These are phyloP conservation scores for Nicotiana tomentosiformis DNA, from an alignment of 257 asterid genomes.

Conservation along the genomic window DNA sequence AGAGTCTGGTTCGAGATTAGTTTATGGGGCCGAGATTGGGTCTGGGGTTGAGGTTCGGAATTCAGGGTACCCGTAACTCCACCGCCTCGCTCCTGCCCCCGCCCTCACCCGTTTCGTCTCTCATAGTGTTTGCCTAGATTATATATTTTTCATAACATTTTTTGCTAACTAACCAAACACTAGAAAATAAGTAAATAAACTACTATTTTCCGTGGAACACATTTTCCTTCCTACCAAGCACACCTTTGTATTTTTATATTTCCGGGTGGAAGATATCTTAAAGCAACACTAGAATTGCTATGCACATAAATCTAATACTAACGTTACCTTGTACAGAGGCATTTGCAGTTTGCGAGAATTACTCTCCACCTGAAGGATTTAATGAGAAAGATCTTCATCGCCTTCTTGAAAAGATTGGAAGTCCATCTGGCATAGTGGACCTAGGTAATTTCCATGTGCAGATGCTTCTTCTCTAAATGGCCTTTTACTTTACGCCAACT, in stretches of 20 bases:
- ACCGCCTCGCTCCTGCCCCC: too few species aligned
- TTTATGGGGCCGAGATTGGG: too few species aligned
- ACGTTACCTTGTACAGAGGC: conserved; percentile 55
- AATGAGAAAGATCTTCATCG: conserved; percentile 77
- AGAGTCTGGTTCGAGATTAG: too few species aligned
- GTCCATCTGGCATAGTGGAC: conserved; percentile 88
- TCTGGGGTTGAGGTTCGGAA: too few species aligned
- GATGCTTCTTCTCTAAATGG: neutral
- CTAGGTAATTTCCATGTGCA: conserved; percentile 41
- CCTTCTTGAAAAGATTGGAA: conserved; percentile 89
- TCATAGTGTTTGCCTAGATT: too few species aligned
- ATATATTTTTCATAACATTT: too few species aligned
- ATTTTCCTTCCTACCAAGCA: too few species aligned
- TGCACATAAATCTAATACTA: neutral
- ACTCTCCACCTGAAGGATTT: conserved; percentile 93
- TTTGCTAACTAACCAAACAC: too few species aligned
- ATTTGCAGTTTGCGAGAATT: conserved; percentile 88
- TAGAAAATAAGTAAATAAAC: too few species aligned
- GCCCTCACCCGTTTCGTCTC: too few species aligned
- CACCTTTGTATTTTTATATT: neutral
- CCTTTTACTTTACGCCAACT: neutral
- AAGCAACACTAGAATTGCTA: neutral
- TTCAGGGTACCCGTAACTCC: too few species aligned
- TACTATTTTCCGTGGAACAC: too few species aligned
- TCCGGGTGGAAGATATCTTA: neutral